Evolutionary conservation across 2,329 filamentous ascomycete species (phyloP), one percentile per base, ranked within the genome.

Genomic region (Verticillium zaregamsianum): DNA sequence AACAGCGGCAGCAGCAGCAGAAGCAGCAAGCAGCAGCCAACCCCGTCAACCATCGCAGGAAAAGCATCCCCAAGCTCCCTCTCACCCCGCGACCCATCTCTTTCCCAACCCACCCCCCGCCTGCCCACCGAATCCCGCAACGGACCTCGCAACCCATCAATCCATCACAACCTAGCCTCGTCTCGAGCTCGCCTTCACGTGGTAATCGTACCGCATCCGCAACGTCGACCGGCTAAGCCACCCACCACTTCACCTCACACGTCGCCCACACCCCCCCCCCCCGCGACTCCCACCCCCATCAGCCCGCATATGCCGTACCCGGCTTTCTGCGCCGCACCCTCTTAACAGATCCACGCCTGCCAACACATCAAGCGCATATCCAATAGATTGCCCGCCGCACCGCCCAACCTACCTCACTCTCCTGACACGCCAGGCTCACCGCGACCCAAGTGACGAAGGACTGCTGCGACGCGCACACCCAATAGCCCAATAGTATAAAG

Each of bases 281-380:
- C 28, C 28, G 3, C 25, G 28, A 72, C 72, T 67, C 76, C 70
- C 79, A 79, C 80, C 81, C 80, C 79, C 79, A 80, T 81, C 80
- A 79, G 79, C 80, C 77, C 82, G 83, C 84, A 86, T 84, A 82
- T 83, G 81, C 80, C 78, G 80, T 80, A 77, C 79, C 79, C 78
- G 75, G 78, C 79, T 78, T 78, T 79, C 78, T 79, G 77, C 80
- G 77, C 77, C 77, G 78, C 79, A 76, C 77, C 79, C 77, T 76
- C 49, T 79, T 77, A 76, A 66, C 76, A 81, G 76, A 77, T 79
- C 76, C 73, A 74, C 71, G 70, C 76, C 70, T 86, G 84, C 84
- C 84, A 87, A 80, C 85, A 80, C 85, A 86, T 83, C 79, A 76
- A 78, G 82, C 58, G 76, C 81, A 82, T 81, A 80, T 78, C 80